Percentiles rank a stretch among this genome's conserved stretches.
These are phyloP conservation scores for Gigaspora rosea DNA, from an alignment of 192 early-diverging fungal genomes.

Conservation along the genomic window DNA sequence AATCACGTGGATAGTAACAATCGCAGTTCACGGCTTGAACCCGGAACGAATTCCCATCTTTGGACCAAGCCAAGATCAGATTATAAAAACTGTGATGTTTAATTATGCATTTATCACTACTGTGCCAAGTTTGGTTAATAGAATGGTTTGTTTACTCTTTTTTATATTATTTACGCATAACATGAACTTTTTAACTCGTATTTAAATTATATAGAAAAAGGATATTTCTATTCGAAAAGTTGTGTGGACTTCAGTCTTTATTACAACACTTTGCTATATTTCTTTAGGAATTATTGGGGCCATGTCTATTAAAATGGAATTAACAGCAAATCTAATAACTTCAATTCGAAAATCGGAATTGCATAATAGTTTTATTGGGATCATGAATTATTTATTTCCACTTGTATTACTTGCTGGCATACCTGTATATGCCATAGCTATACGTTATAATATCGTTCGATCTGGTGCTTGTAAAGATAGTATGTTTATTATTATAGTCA, in stretches of 20 bases:
- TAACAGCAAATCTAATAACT: slow-evolving; percentile 42
- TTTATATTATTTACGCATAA: no score
- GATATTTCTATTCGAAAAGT: slow-evolving; percentile 61
- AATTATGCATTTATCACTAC: slow-evolving; percentile 73
- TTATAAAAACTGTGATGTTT: slow-evolving; percentile 68
- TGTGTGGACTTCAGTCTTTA: slow-evolving; percentile 50
- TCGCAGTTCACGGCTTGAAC: slow-evolving; percentile 51
- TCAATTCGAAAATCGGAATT: slow-evolving; percentile 32
- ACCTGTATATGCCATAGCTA: slow-evolving; percentile 68
- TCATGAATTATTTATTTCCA: slow-evolving; percentile 55
- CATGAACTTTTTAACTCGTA: background rate
- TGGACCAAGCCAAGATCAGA: slow-evolving; percentile 49
- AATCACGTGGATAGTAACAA: slow-evolving; percentile 59
- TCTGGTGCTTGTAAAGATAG: slow-evolving; percentile 48
- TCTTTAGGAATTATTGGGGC: slow-evolving; percentile 50
- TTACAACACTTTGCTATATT: slow-evolving; percentile 58
- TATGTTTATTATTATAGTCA: slow-evolving; percentile 18
- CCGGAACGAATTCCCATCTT: slow-evolving; percentile 49
- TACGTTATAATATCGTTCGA: slow-evolving; percentile 57
- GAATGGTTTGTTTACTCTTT: slow-evolving; percentile 40
- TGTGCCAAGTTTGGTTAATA: slow-evolving; percentile 68
- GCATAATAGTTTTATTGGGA: slow-evolving; percentile 35
- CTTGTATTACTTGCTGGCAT: slow-evolving; percentile 66
- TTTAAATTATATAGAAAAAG: slow-evolving; percentile 32
- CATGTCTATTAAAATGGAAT: slow-evolving; percentile 46